Conservation (phyloP, 2,329 filamentous ascomycete species). For the Beauveria brongniartii region DNA sequence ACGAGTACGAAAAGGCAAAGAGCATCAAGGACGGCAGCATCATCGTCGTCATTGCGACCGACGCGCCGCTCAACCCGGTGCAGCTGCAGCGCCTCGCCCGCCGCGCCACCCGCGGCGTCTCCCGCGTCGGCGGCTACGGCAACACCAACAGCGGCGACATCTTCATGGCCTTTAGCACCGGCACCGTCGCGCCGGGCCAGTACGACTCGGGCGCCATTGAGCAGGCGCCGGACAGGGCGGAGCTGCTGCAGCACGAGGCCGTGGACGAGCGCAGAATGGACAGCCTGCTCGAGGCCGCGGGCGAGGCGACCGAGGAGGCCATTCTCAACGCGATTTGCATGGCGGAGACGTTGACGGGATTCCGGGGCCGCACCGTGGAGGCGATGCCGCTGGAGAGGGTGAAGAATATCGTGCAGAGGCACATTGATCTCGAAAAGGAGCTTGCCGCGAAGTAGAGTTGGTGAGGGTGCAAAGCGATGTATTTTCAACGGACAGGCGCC, state of each 20-base stretch:
- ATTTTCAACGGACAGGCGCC: too few relatives aligned
- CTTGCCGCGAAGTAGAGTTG: conserved; percentile 14
- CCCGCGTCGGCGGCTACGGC: conserved; percentile 48
- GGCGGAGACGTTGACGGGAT: conserved; percentile 46
- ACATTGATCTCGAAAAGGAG: conserved; percentile 16
- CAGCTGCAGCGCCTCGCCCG: conserved; percentile 49
- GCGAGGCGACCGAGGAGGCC: conserved; percentile 53
- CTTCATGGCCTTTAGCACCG: conserved; percentile 55
- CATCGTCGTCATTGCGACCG: conserved; percentile 50
- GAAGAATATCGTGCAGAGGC: conserved; percentile 34
- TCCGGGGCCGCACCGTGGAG: conserved; percentile 36
- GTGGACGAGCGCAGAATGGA: conserved; percentile 51
- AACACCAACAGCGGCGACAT: conserved; percentile 53
- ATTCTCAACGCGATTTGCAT: conserved; percentile 54
- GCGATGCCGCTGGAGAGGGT: conserved; percentile 37
- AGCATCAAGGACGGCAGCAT: conserved; percentile 52
- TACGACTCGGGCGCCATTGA: conserved; percentile 14
- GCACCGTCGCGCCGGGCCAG: conserved; percentile 33
- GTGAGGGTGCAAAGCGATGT: not conserved
- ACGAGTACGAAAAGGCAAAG: conserved; percentile 25
- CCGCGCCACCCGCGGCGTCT: conserved; percentile 49
- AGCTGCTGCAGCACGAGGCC: conserved; percentile 30
- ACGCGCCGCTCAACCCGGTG: conserved; percentile 46
- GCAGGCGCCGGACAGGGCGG: conserved; percentile 29
- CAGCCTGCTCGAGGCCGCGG: conserved; percentile 47